A percentile compares a stretch with the other conserved stretches of the same genome.
These are phyloP conservation scores for Exophiala phaeomuriformis DNA, from an alignment of 2,329 filamentous ascomycete species.

Conservation along the genomic window DNA sequence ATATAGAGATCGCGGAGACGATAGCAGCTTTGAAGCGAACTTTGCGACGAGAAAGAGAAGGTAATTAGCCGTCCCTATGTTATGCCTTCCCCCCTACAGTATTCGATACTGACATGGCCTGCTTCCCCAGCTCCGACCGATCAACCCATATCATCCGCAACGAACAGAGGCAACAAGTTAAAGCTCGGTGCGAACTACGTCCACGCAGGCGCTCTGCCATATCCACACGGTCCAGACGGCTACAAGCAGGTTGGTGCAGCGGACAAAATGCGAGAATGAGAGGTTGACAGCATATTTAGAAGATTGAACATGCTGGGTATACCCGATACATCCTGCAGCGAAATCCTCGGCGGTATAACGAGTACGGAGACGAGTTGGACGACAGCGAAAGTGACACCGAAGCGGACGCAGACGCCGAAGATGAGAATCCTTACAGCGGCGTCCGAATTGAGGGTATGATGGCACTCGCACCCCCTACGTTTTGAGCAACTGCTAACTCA, in stretches of 20 bases:
- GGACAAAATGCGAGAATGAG: not conserved
- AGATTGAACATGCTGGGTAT: constrained; percentile 57
- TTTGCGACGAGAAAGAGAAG: constrained; percentile 41
- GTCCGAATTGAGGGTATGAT: constrained; percentile 48
- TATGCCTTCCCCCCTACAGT: constrained; percentile 5
- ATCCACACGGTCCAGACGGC: constrained; percentile 43
- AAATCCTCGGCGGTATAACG: constrained; percentile 55
- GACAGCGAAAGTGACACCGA: constrained; percentile 52
- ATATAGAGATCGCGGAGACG: constrained; percentile 43
- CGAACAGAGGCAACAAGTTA: constrained; percentile 56
- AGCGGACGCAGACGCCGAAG: constrained; percentile 50
- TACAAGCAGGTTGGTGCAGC: constrained; percentile 47
- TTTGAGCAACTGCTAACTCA: not conserved
- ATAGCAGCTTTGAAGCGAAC: constrained; percentile 50
- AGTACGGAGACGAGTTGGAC: constrained; percentile 57
- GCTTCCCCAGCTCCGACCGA: constrained; percentile 34
- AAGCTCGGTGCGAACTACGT: constrained; percentile 51
- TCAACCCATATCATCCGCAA: constrained; percentile 47
- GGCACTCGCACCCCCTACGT: constrained; percentile 20
- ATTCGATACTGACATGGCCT: not conserved
- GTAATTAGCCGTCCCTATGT: constrained; percentile 29
- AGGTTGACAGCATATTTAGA: constrained; percentile 35
- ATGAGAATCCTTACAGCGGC: constrained; percentile 56
- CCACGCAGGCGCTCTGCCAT: constrained; percentile 49
- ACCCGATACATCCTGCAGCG: constrained; percentile 51